Base-by-base conservation (phyloP, 2,329 filamentous ascomycete species). In the Geosmithia morbida region DNA sequence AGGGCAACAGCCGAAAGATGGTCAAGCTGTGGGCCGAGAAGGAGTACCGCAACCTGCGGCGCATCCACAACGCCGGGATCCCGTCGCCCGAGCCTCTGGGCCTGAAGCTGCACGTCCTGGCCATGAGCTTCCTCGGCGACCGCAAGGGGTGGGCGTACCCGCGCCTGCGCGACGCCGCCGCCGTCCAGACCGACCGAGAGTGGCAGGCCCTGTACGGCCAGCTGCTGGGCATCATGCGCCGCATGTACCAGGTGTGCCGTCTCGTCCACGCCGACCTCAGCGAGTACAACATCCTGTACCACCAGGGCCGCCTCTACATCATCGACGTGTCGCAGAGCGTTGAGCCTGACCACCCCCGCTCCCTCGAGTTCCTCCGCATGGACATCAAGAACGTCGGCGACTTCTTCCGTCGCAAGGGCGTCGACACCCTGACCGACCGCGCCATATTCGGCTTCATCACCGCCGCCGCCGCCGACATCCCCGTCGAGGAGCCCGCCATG, bases 1-100 rank as follows among this genome's bases (percentile, higher is more conserved):
- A 96, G 71, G 85, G 85, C 54, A 94, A 88, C 66, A 95, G 88
- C 68, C 79, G 89, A 45, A 88, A 90, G 55, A 97, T 97, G 90
- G 90, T 98, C 55, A 94, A 95, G 65, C 73, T 96, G 20, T 98
- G 92, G 92, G 94, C 94, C 0, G 90, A 98, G 67, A 98, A 98
- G 67, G 92, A 98, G 67, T 94, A 94, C 69, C 79, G 92, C 41
- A 98, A 98, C 65, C 66, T 98, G 58, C 82, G 87, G 54, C 77
- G 92, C 48, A 83, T 98, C 51, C 72, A 94, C 63, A 70, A 79
- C 6, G 84, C 89, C 7, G 87, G 85, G 7, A 95, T 98, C 48
- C 85, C 88, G 6, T 94, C 85, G 55, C 92, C 92, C 0, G 87
- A 95, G 60, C 89, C 92, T 2, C 72, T 97, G 50, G 82, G 83